Base-by-base conservation (phyloP, 495 filamentous ascomycete genomes). In the Penicillium atrosanguineum region DNA sequence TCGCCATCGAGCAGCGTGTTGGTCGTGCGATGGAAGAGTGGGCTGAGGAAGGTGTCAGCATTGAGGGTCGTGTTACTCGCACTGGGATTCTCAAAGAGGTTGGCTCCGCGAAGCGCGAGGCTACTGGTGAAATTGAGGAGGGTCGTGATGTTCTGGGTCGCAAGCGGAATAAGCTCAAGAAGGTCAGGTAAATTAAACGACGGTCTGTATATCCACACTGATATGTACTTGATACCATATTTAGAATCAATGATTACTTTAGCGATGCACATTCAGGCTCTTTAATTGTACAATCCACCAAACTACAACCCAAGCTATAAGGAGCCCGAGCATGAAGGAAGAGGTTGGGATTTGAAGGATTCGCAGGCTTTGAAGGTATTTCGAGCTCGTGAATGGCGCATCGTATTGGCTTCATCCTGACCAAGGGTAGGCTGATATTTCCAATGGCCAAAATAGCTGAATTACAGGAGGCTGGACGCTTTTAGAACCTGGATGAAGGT, bases 91-190 rank as follows among this genome's bases (percentile, higher is more conserved):
- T 99, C 65, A 96, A 96, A 79, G 72, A 87, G 40, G 92, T 99
- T 12, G 86, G 89, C 12, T 86, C 91, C 70, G 93, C 90, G 78
- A 97, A 96, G 78, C 78, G 93, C 45, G 88, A 95, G 69, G 95
- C 91, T 3, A 59, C 88, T 63, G 69, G 96, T 49, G 88, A 93
- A 71, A 89, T 97, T 67, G 94, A 96, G 59, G 93, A 97, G 73
- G 86, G 88, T 5, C 84, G 87, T 59, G 91, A 97, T 69, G 89
- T 96, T n/a, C 48, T 76, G 48, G 75, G 75, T 25, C 60, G 73
- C 18, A 75, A 72, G 62, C 62, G 67, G 36, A 74, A 76, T 50
- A 77, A 72, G 62, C 55, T 78, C 56, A 76, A 76, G 63, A 76
- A 76, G 61, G 68, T 74, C 21, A 65, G 72, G 52, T 77, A 54